Evolutionary conservation across 2,329 filamentous ascomycete genomes (phyloP), one percentile per base, ranked within the genome.

Genomic region (Esteya vermicola): DNA sequence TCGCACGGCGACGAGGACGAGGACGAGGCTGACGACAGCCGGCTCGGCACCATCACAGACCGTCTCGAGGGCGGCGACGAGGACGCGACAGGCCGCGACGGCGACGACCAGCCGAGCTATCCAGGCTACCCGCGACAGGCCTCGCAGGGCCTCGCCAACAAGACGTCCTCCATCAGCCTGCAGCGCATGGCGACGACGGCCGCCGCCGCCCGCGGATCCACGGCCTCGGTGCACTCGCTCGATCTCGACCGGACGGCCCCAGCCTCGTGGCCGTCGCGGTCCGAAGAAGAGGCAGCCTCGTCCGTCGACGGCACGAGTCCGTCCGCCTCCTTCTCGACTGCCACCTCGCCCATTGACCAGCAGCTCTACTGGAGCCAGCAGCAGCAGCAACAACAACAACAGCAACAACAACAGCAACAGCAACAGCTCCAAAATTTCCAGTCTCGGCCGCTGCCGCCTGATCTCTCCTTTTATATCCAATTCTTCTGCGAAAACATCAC

Each of bases 401-500:
- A n/a, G n/a, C n/a, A n/a, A n/a, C n/a, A n/a, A n/a, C n/a, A n/a
- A n/a, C n/a, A n/a, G n/a, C n/a, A n/a, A n/a, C n/a, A n/a, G n/a
- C n/a, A n/a, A n/a, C n/a, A n/a, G n/a, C n/a, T n/a, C n/a, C n/a
- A n/a, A n/a, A n/a, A n/a, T n/a, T n/a, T n/a, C n/a, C n/a, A n/a
- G n/a, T n/a, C n/a, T n/a, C n/a, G n/a, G n/a, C n/a, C n/a, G n/a
- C 61, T 85, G 9, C 67, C 78, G 1, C 64, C 70, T 9, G 84
- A 94, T 50, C 57, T 93, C 34, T 78, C 80, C 43, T 82, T 77
- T 52, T 88, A 91, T 54, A 65, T 96, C 16, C 67, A 73, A 28
- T 94, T 86, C 57, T 88, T 83, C 52, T 70, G 70, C 49, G 75
- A 85, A 36, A 76, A 86, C 49, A 72, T 96, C 44, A 85, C 77